Conservation (phyloP, 352 stramenopile species). For the Phytophthora lateralis region DNA sequence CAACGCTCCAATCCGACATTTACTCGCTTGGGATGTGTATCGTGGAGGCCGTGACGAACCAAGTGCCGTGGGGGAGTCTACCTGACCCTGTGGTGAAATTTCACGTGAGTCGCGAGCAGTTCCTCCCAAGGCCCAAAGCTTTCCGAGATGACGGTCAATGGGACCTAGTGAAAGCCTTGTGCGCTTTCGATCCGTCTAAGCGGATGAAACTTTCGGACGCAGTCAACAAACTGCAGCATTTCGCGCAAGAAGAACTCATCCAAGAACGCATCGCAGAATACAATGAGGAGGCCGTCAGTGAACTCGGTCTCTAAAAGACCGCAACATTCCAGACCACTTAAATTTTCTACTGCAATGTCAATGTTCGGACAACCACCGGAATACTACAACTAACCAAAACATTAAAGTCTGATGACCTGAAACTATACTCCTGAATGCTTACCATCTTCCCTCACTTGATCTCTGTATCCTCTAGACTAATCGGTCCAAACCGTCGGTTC, state of each 20-base stretch:
- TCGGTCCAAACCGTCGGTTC: slow-evolving; percentile 1
- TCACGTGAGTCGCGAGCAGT: slow-evolving; percentile 5
- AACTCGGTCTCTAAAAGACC: not conserved
- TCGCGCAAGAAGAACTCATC: slow-evolving; percentile 15
- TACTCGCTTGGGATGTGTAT: slow-evolving; percentile 13
- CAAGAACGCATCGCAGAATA: slow-evolving; percentile 13
- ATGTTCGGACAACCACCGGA: not conserved
- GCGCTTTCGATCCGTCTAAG: slow-evolving; percentile 14
- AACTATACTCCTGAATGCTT: not conserved
- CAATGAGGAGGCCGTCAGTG: not conserved
- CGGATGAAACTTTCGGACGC: slow-evolving; percentile 9
- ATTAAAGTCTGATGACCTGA: no score
- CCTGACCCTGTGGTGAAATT: slow-evolving; percentile 10
- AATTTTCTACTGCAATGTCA: no score
- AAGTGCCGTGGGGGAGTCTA: slow-evolving; percentile 7
- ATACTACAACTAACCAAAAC: not conserved
- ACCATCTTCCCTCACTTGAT: not conserved
- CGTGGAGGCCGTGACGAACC: slow-evolving; percentile 8
- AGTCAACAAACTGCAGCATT: slow-evolving; percentile 9
- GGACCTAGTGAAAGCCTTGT: slow-evolving; percentile 12
- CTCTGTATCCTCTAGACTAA: not conserved
- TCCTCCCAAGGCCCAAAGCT: slow-evolving; percentile 1
- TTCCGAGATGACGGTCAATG: slow-evolving; percentile 9
- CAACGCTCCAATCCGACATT: slow-evolving; percentile 1
- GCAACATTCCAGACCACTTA: not conserved